phyloP scores from a whole-genome alignment of 2,329 filamentous ascomycete species.

The Sporothrix euskadiensis region DNA sequence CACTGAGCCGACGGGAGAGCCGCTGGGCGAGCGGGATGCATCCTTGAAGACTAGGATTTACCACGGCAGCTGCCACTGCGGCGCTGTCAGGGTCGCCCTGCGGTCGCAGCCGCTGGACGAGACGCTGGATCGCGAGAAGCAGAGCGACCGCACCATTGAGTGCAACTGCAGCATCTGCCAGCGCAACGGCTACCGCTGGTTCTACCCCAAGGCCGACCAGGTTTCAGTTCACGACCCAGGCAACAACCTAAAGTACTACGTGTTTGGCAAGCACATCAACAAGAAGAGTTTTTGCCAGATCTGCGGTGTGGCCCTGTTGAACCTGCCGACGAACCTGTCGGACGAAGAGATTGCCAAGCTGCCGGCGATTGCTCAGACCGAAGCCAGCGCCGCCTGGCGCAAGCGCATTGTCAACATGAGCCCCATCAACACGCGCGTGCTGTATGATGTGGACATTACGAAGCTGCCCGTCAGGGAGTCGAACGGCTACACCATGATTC shows the following conservation, averaged over 20 bases:
- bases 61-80: constrained; percentile 57
- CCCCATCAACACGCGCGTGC: constrained; percentile 45
- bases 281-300: constrained; percentile 51
- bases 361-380: constrained; percentile 34
- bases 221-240: constrained; percentile 46
- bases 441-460: constrained; percentile 44
- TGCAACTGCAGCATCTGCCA: constrained; percentile 56
- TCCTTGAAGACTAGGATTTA: constrained; percentile 44
- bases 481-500: constrained; percentile 38
- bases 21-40: constrained; percentile 34
- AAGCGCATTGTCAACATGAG: constrained; percentile 29
- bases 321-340: constrained; percentile 37
- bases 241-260: constrained; percentile 45
- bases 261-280: constrained; percentile 39
- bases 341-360: constrained; percentile 43
- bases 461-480: constrained; percentile 32
- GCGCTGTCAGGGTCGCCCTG: constrained; percentile 48
- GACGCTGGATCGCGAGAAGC: constrained; percentile 33
- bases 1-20: constrained; percentile 42
- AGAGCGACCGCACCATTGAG: constrained; percentile 39
- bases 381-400: constrained; percentile 26
- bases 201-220: constrained; percentile 45
- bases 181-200: constrained; percentile 48
- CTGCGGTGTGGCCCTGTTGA: constrained; percentile 50
- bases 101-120: constrained; percentile 45